phyloP scores from a whole-genome alignment of 768 basidiomycete genomes.

The Trametes villosa region DNA sequence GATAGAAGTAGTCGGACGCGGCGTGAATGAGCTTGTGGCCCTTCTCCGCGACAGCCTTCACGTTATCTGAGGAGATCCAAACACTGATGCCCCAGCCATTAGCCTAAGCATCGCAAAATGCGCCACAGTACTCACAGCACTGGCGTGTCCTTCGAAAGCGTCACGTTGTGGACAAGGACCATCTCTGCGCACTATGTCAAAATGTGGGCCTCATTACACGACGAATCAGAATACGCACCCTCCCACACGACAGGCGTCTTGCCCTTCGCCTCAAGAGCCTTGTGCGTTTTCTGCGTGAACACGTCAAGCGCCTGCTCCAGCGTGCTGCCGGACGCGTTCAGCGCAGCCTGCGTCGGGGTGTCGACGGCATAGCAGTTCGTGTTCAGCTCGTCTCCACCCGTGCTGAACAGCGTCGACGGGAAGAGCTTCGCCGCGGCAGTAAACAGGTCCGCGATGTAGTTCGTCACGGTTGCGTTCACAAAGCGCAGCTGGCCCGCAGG shows the following conservation, averaged over 20 bases:
- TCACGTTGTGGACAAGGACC: slow-evolving; percentile 44
- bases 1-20: slow-evolving; percentile 79
- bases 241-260: slow-evolving; percentile 58
- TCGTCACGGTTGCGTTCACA: slow-evolving; percentile 36
- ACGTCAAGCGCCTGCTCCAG: slow-evolving; percentile 42
- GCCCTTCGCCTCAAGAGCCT: slow-evolving; percentile 34
- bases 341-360: slow-evolving; percentile 34
- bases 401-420: slow-evolving; percentile 43
- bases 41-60: slow-evolving; percentile 59
- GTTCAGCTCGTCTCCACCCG: slow-evolving; percentile 57
- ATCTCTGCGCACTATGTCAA: slow-evolving; percentile 26
- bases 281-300: slow-evolving; percentile 44
- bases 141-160: slow-evolving; percentile 46
- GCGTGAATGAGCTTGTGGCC: slow-evolving; percentile 69
- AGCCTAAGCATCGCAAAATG: not conserved
- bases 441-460: slow-evolving; percentile 42
- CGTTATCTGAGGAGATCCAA: slow-evolving; percentile 73
- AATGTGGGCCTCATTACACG: not conserved
- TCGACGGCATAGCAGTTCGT: slow-evolving; percentile 45
- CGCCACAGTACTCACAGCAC: slow-evolving; percentile 49
- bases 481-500: slow-evolving; percentile 55
- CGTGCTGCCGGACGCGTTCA: slow-evolving; percentile 40
- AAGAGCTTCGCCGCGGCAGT: slow-evolving; percentile 34
- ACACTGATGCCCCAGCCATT: slow-evolving; percentile 48
- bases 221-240: slow-evolving; percentile 29